Evolutionary conservation across 2,329 filamentous ascomycete genomes (phyloP).

Genomic region (Paecilomyces niveus): DNA sequence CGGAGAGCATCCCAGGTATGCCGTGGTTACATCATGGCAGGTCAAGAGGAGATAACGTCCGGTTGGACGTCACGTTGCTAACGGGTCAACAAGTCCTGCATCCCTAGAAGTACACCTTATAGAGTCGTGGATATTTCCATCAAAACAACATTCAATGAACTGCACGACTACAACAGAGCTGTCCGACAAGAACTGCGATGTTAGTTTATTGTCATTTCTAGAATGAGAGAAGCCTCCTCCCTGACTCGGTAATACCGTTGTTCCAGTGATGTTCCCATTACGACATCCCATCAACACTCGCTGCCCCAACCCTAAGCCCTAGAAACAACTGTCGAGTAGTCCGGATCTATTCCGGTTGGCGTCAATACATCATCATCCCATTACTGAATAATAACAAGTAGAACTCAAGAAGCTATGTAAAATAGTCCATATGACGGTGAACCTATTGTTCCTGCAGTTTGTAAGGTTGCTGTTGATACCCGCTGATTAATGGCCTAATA

Average conservation of each 20-base stretch:
- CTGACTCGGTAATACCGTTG: background rate
- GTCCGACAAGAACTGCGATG: no score
- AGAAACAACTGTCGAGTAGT: background rate
- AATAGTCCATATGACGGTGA: background rate
- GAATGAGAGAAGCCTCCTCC: background rate
- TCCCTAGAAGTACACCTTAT: background rate
- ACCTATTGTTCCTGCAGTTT: background rate
- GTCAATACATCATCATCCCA: constrained; percentile 2
- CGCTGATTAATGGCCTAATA: no score
- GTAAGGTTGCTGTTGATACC: no score
- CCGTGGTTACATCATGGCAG: constrained; percentile 3
- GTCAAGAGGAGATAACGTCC: background rate
- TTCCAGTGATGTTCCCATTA: constrained; percentile 2
- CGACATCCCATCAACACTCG: background rate
- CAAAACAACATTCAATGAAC: background rate
- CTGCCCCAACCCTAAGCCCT: background rate
- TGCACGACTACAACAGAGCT: no score
- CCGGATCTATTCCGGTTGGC: background rate
- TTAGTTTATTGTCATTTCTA: no score
- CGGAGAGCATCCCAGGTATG: constrained; percentile 1
- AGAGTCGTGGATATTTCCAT: background rate
- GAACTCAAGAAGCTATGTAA: background rate
- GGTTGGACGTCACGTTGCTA: background rate
- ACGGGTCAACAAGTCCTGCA: background rate
- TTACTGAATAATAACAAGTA: background rate